phyloP scores from a whole-genome alignment of 441 rosid genomes.

The Jatropha podagrica region DNA sequence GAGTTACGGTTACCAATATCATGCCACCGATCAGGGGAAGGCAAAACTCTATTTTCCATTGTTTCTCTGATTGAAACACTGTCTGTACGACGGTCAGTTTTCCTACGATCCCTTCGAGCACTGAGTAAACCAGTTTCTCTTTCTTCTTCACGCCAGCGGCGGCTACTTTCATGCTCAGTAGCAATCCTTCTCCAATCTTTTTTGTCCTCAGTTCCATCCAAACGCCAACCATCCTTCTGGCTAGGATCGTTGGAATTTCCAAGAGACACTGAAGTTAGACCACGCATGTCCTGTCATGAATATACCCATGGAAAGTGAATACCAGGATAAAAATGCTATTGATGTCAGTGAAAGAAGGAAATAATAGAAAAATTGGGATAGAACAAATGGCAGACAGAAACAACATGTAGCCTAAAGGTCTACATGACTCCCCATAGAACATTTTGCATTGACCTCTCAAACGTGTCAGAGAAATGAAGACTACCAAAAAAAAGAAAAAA shows the following conservation, averaged over 20 bases:
- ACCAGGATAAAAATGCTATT: constrained; percentile 1
- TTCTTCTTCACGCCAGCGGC: constrained; percentile 98
- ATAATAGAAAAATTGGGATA: background rate
- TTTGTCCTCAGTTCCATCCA: constrained; percentile 80
- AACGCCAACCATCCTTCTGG: constrained; percentile 80
- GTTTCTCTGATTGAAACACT: constrained; percentile 48
- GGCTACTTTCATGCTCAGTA: constrained; percentile 56
- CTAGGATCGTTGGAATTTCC: constrained; percentile 59
- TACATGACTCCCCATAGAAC: background rate
- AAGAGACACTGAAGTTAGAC: constrained; percentile 47
- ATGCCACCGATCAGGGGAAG: constrained; percentile 69
- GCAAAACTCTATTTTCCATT: constrained; percentile 50
- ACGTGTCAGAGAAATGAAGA: background rate
- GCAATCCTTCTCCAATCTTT: constrained; percentile 77
- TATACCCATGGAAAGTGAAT: constrained; percentile 7
- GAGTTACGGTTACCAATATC: constrained; percentile 49
- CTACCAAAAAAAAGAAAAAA: background rate
- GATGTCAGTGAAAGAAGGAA: background rate
- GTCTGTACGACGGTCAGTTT: constrained; percentile 73
- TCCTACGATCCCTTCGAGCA: constrained; percentile 72
- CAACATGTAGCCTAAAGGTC: background rate
- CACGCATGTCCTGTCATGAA: constrained; percentile 59
- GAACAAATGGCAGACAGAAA: background rate
- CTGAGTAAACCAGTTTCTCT: constrained; percentile 88
- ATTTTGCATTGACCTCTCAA: background rate